These are phyloP conservation scores for Mortierella sp. DNA, from an alignment of 371 early-diverging fungal species.

Conservation along the genomic window DNA sequence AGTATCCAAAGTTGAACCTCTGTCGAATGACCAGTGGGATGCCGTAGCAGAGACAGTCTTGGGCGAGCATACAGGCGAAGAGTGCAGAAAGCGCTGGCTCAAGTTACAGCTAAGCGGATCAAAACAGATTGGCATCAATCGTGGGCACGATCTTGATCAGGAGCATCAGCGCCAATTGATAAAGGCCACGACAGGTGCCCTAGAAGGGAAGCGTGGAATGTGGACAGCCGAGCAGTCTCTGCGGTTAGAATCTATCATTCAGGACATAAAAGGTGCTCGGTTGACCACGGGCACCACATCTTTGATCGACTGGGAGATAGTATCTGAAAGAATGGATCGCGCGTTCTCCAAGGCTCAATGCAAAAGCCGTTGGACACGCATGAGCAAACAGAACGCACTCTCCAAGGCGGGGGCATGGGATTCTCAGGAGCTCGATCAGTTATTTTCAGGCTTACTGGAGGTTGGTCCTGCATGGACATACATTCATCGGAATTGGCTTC, in stretches of 20 bases:
- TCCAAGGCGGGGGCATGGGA: conserved; percentile 17
- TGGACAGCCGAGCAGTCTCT: conserved; percentile 12
- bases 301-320: conserved; percentile 21
- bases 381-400: neutral
- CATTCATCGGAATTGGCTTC: conserved; percentile 20
- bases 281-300: neutral
- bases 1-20: neutral
- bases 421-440: conserved; percentile 17
- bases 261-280: neutral
- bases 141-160: neutral
- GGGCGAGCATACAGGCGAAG: conserved; percentile 27
- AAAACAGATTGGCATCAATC: neutral
- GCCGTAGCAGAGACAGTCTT: conserved; percentile 5
- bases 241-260: conserved; percentile 9
- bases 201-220: neutral
- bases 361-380: conserved; percentile 27
- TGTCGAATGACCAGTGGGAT: conserved; percentile 17
- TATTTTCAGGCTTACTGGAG: conserved; percentile 12
- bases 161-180: neutral
- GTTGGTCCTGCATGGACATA: conserved; percentile 25
- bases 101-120: neutral
- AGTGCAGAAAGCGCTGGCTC: conserved; percentile 37
- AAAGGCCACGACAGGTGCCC: too few relatives aligned
- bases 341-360: conserved; percentile 26
- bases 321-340: conserved; percentile 13